Conservation (phyloP, 495 filamentous ascomycete genomes). For the Terfezia boudieri region DNA sequence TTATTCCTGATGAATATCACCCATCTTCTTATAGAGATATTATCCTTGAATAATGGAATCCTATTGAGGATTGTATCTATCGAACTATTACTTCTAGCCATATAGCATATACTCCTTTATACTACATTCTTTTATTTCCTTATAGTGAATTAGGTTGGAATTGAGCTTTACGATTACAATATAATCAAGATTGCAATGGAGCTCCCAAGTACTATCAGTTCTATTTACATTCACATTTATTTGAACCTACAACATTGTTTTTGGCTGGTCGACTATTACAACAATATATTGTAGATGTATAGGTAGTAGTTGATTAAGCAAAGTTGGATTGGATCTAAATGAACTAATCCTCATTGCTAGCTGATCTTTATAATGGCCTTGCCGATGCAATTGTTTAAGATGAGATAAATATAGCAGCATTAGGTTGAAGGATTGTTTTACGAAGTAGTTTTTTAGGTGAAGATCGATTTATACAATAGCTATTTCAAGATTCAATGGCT, state of each 20-base stretch:
- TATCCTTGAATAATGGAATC: background rate
- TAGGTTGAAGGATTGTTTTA: constrained; percentile 3
- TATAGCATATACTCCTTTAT: constrained; percentile 7
- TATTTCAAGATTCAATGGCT: too few species aligned
- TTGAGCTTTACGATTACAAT: constrained; percentile 1
- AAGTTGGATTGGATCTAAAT: background rate
- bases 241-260: constrained; percentile 2
- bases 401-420: background rate
- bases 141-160: constrained; percentile 2
- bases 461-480: too few species aligned
- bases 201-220: too few species aligned
- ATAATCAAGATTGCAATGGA: too few species aligned
- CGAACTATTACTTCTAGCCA: background rate
- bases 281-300: constrained; percentile 7
- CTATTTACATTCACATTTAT: constrained; percentile 1
- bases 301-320: background rate
- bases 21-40: background rate
- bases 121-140: constrained; percentile 10
- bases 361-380: constrained; percentile 7
- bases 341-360: constrained; percentile 6
- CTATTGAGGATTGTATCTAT: background rate
- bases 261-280: constrained; percentile 5
- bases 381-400: constrained; percentile 1
- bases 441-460: too few species aligned
- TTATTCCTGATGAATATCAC: background rate